Conservation (phyloP, 1,139 yeast species). For the Barnettozyma hawaiiensis region DNA sequence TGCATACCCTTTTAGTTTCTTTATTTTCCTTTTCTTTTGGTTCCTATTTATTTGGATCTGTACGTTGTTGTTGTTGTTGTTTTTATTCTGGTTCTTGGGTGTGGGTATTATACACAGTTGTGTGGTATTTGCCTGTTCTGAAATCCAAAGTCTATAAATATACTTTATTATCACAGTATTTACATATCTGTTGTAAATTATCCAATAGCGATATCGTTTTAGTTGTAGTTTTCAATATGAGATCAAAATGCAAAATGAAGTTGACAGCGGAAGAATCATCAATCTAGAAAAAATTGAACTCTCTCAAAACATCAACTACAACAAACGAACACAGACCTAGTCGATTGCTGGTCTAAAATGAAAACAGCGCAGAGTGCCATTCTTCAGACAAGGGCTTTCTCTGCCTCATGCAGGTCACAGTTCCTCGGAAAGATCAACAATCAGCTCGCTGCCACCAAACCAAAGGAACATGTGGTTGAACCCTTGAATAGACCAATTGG, state of each 20-base stretch:
- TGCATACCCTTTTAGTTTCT: background rate
- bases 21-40: background rate
- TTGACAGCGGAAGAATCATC: too few species aligned
- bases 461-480: conserved; percentile 32
- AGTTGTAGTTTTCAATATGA: too few species aligned
- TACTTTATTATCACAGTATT: background rate
- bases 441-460: conserved; percentile 33
- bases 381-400: conserved; percentile 26
- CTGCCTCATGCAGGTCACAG: conserved; percentile 30
- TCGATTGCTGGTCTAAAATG: background rate
- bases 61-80: too few species aligned
- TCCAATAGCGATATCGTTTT: too few species aligned
- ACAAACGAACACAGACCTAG: background rate
- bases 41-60: background rate
- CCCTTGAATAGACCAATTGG: conserved; percentile 44
- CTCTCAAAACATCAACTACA: background rate
- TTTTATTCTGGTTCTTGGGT: background rate
- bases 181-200: background rate
- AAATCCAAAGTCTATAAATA: background rate
- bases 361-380: conserved; percentile 22
- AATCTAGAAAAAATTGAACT: background rate
- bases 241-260: too few species aligned
- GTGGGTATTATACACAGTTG: background rate
- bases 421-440: conserved; percentile 34
- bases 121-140: background rate